These are phyloP conservation scores for Arthrobotrys musiformis DNA, from an alignment of 2,329 filamentous ascomycete genomes.

Conservation along the genomic window DNA sequence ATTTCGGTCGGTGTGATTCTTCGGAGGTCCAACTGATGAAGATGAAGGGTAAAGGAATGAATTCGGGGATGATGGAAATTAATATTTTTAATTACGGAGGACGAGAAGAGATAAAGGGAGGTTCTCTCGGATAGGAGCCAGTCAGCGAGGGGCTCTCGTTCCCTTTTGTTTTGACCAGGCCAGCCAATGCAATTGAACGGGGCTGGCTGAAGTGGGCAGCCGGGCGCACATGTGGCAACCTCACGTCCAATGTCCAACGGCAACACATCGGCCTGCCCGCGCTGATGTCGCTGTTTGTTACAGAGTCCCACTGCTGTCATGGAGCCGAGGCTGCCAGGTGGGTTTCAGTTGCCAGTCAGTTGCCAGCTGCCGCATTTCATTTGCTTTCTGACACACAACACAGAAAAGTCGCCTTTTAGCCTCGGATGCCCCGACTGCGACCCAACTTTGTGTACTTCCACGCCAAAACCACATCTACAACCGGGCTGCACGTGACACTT, in stretches of 20 bases:
- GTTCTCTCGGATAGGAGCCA: slow-evolving; percentile 2
- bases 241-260: not conserved
- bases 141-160: not conserved
- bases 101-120: not conserved
- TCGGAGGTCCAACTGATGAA: slow-evolving; percentile 7
- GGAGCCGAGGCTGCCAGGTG: not conserved
- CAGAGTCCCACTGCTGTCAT: too few species aligned
- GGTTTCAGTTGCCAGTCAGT: not conserved
- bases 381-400: not conserved
- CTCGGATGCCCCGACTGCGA: slow-evolving; percentile 22
- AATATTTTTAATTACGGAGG: not conserved
- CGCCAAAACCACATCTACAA: not conserved
- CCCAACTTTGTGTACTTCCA: not conserved
- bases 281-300: too few species aligned
- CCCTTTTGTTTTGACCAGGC: not conserved
- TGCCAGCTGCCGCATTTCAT: not conserved
- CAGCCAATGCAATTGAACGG: not conserved
- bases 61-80: not conserved
- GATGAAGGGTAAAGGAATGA: slow-evolving; percentile 15
- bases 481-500: too few species aligned
- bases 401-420: not conserved
- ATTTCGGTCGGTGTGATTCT: not conserved
- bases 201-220: not conserved
- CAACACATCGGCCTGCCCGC: not conserved
- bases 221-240: slow-evolving; percentile 14